phyloP scores from a whole-genome alignment of 108 stramenopile genomes.

The Nitzschia sp. region DNA sequence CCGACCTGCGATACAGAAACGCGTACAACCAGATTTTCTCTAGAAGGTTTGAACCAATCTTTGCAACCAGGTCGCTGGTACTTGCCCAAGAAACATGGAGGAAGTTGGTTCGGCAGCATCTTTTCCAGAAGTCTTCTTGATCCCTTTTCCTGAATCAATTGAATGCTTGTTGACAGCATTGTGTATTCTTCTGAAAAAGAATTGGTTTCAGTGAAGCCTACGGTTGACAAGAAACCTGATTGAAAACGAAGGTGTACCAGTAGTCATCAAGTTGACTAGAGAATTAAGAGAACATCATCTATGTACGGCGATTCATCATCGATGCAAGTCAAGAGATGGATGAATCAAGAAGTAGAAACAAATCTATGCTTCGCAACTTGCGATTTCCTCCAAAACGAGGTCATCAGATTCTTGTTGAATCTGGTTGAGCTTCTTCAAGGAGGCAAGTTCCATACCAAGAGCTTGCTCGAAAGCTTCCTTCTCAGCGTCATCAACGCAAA shows the following conservation, averaged over 20 bases:
- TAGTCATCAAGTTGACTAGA: background rate
- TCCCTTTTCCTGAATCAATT: no score
- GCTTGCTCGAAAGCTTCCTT: constrained; percentile 1
- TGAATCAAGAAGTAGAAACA: background rate
- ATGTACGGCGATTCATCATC: background rate
- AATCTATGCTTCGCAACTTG: background rate
- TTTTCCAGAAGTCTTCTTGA: background rate
- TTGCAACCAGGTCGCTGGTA: background rate
- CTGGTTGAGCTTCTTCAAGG: constrained; percentile 5
- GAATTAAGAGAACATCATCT: background rate
- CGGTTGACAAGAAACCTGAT: no score
- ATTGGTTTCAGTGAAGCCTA: no score
- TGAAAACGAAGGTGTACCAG: no score
- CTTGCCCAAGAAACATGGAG: constrained; percentile 11
- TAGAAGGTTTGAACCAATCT: background rate
- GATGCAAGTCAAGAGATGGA: background rate
- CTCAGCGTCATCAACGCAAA: background rate
- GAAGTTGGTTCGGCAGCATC: constrained; percentile 2
- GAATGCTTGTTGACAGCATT: no score
- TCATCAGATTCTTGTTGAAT: background rate
- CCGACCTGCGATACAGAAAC: constrained; percentile 36
- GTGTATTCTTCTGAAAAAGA: no score
- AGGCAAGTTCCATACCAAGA: background rate
- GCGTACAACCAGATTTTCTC: background rate
- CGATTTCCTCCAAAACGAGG: background rate